Evolutionary conservation across 1,284 basidiomycete species (phyloP).

Genomic region (Schizophyllum amplum): DNA sequence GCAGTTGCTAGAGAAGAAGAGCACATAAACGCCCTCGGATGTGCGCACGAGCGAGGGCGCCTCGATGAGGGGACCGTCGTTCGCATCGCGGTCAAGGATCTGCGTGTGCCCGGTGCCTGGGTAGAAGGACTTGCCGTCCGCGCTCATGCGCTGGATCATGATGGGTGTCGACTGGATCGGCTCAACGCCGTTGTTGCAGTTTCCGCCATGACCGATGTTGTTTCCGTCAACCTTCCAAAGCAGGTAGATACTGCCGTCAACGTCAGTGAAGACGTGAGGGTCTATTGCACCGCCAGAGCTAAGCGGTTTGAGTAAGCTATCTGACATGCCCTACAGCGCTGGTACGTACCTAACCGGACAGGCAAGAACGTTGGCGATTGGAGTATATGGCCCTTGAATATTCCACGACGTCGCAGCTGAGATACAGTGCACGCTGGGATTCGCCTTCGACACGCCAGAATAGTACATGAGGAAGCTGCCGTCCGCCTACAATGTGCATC

Average conservation of each 20-base stretch:
- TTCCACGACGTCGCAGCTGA: conserved; percentile 12
- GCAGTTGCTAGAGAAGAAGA: conserved; percentile 14
- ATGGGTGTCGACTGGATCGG: conserved; percentile 11
- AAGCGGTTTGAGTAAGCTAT: background rate
- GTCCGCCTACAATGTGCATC: background rate
- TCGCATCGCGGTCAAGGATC: conserved; percentile 7
- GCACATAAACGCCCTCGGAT: conserved; percentile 4
- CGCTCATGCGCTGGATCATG: conserved; percentile 14
- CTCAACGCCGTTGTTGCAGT: background rate
- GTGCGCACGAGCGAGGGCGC: conserved; percentile 10
- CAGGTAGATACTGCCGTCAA: conserved; percentile 11
- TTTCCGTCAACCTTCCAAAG: conserved; percentile 16
- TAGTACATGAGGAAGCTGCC: conserved; percentile 12
- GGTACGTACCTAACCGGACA: background rate
- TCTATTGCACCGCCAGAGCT: conserved; percentile 9
- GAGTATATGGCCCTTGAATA: conserved; percentile 1
- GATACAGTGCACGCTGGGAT: conserved; percentile 12
- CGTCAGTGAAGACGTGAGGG: conserved; percentile 2
- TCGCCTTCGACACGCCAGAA: conserved; percentile 7
- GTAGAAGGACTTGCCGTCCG: conserved; percentile 8
- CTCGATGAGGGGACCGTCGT: conserved; percentile 12
- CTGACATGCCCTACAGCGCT: background rate
- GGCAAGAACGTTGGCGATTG: conserved; percentile 1
- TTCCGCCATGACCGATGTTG: conserved; percentile 6
- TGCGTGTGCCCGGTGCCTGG: conserved; percentile 6